phyloP scores from a whole-genome alignment of 2,329 filamentous ascomycete species.

The Ophiostoma piceae region DNA sequence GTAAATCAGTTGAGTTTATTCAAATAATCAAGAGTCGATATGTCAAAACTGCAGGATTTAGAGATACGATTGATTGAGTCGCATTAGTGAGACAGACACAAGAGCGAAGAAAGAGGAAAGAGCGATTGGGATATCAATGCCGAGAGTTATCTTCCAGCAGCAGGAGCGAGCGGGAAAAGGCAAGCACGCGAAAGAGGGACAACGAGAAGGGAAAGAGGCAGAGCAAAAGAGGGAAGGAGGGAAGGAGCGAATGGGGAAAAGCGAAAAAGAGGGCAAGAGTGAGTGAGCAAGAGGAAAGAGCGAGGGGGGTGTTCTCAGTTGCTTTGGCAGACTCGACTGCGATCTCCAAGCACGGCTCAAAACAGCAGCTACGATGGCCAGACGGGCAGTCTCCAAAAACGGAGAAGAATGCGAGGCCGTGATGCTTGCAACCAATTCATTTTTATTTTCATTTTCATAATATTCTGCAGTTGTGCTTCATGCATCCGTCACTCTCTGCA shows the following conservation, averaged over 20 bases:
- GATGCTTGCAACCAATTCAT: not conserved
- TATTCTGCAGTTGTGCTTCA: not conserved
- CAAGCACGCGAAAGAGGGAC: not conserved
- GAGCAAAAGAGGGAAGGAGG: not conserved
- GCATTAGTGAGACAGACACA: not conserved
- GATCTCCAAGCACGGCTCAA: constrained; percentile 20
- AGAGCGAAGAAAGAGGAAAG: not conserved
- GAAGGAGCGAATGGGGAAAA: constrained; percentile 4
- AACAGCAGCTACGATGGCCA: constrained; percentile 9
- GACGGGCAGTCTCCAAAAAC: not conserved
- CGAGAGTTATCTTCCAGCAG: not conserved
- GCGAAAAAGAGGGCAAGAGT: not conserved
- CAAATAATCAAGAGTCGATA: not conserved
- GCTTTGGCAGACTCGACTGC: constrained; percentile 21
- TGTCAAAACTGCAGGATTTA: not conserved
- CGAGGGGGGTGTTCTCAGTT: constrained; percentile 18
- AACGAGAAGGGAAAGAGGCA: not conserved
- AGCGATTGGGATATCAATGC: not conserved
- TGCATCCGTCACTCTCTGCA: not conserved
- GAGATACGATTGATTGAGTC: not conserved
- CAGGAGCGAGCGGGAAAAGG: not conserved
- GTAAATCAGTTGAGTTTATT: not conserved
- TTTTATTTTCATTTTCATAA: not conserved
- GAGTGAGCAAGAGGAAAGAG: constrained; percentile 12
- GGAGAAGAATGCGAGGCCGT: not conserved